Conservation (phyloP, 495 filamentous ascomycete genomes). For the Hypoxylon fuscum region DNA sequence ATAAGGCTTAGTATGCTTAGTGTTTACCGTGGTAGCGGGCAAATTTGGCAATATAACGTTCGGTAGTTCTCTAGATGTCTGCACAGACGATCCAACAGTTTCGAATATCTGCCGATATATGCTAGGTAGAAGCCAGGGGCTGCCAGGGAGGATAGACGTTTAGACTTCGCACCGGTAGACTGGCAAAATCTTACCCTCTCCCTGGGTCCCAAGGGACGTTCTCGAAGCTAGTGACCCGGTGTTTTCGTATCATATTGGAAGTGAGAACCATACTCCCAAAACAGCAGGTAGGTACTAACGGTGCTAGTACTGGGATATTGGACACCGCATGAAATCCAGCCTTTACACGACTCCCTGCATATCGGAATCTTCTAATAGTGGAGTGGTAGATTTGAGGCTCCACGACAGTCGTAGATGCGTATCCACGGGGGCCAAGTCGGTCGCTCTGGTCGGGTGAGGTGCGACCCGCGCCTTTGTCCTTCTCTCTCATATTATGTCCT, state of each 20-base stretch:
- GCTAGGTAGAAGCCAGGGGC: not conserved
- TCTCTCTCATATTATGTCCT: slow-evolving; percentile 16
- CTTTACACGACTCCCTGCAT: slow-evolving; percentile 2
- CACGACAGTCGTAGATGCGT: slow-evolving; percentile 23
- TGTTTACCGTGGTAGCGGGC: not conserved
- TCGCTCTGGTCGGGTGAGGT: slow-evolving; percentile 5
- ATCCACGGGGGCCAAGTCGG: slow-evolving; percentile 20
- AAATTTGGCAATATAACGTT: slow-evolving; percentile 8
- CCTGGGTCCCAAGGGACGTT: not conserved
- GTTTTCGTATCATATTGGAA: slow-evolving; percentile 7
- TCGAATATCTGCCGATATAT: not conserved
- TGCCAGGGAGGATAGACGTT: no score
- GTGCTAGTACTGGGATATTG: not conserved
- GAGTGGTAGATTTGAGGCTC: slow-evolving; percentile 24
- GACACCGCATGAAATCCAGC: slow-evolving; percentile 13
- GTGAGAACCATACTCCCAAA: slow-evolving; percentile 11
- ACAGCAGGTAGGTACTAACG: slow-evolving; percentile 1
- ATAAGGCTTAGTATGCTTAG: not conserved
- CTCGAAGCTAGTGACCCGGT: slow-evolving; percentile 18
- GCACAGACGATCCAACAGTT: slow-evolving; percentile 1
- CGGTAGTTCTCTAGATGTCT: slow-evolving; percentile 11
- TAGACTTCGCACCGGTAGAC: not conserved
- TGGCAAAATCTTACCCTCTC: no score
- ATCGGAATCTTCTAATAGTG: slow-evolving; percentile 19
- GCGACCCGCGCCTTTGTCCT: slow-evolving; percentile 2